phyloP scores from a whole-genome alignment of 1,284 basidiomycete species.

The Irpex rosettiformis region DNA sequence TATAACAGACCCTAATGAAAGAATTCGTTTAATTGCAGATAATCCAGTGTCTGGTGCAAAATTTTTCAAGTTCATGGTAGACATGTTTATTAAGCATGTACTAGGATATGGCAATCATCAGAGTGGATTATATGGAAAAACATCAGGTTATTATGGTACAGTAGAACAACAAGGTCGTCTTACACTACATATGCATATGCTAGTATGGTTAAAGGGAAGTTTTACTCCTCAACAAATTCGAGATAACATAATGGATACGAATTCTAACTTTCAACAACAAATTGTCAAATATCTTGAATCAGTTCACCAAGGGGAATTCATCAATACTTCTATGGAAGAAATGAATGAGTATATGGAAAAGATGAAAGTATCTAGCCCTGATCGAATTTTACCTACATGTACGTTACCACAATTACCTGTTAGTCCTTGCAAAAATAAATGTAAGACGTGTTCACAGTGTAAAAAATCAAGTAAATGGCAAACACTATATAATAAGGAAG shows the following conservation, averaged over 20 bases:
- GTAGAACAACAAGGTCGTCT: constrained; percentile 35
- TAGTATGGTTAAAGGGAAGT: constrained; percentile 24
- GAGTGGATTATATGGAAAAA: constrained; percentile 30
- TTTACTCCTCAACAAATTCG: constrained; percentile 23
- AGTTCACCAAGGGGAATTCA: constrained; percentile 12
- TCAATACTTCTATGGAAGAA: constrained; percentile 1
- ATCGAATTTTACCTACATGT: constrained; percentile 2
- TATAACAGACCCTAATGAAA: neutral
- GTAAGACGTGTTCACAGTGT: neutral
- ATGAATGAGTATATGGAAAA: neutral
- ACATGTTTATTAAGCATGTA: constrained; percentile 31
- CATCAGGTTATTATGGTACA: constrained; percentile 32
- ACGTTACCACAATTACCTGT: neutral
- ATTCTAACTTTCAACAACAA: constrained; percentile 21
- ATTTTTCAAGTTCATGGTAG: constrained; percentile 10
- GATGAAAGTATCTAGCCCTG: neutral
- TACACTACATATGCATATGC: constrained; percentile 27
- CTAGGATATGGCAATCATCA: constrained; percentile 20
- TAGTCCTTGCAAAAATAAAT: neutral
- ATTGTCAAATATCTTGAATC: constrained; percentile 19
- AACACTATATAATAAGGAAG: constrained; percentile 2
- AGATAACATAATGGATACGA: constrained; percentile 22
- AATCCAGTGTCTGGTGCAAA: constrained; percentile 27
- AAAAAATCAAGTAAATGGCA: constrained; percentile 4
- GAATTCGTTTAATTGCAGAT: constrained; percentile 16